phyloP scores from a whole-genome alignment of 208 protist species.

The Herpetomonas tarakana region DNA sequence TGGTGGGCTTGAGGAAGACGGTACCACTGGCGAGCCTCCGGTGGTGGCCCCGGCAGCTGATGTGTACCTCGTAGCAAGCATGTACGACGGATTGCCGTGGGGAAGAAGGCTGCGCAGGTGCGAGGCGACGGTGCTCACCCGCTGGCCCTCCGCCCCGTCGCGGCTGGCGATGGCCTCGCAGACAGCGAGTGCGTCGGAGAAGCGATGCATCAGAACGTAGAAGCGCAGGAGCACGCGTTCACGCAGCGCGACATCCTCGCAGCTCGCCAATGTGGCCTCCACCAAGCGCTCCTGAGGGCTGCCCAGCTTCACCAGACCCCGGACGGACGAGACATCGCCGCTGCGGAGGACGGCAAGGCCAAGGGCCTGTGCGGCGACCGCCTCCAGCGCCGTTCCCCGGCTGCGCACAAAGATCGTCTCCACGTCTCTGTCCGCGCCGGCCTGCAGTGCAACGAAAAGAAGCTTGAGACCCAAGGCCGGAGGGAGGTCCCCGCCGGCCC shows the following conservation, averaged over 20 bases:
- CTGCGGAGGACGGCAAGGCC: constrained; percentile 39
- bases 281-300: constrained; percentile 42
- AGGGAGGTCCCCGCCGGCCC: constrained; percentile 21
- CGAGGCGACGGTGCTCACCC: constrained; percentile 48
- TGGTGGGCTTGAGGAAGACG: not conserved
- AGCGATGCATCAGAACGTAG: constrained; percentile 66
- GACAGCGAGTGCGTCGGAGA: constrained; percentile 54
- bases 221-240: constrained; percentile 51
- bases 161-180: constrained; percentile 31
- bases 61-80: not conserved
- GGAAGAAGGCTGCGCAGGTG: constrained; percentile 59
- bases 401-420: constrained; percentile 39
- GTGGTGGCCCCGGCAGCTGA: too few species aligned
- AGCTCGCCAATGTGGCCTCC: constrained; percentile 41
- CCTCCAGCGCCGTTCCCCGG: constrained; percentile 17
- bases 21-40: not conserved
- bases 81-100: constrained; percentile 24
- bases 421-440: constrained; percentile 31
- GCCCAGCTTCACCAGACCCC: constrained; percentile 45
- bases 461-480: constrained; percentile 46
- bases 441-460: constrained; percentile 53
- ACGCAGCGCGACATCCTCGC: constrained; percentile 15
- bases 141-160: constrained; percentile 44
- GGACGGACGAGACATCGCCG: constrained; percentile 35
- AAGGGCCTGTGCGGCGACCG: constrained; percentile 47